A percentile compares a stretch with the other conserved stretches of the same genome.
These are phyloP conservation scores for Suhomyces kunorum DNA, from an alignment of 1,139 yeast species.

Conservation along the genomic window DNA sequence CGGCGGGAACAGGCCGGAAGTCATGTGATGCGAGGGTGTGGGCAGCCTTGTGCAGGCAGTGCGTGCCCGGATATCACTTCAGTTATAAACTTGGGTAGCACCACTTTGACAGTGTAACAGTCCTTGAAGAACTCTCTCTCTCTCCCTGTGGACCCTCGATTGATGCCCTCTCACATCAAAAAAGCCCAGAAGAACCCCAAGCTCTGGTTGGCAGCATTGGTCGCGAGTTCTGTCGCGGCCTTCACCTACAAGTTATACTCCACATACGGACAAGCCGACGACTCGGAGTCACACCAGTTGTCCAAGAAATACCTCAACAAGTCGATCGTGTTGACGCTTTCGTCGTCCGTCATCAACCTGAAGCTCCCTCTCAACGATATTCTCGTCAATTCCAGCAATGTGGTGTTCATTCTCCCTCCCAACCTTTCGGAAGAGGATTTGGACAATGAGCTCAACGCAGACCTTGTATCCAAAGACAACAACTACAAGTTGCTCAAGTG, in stretches of 20 bases:
- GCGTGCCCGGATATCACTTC: neutral
- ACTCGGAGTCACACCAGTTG: slow-evolving; percentile 7
- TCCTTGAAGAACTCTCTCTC: neutral
- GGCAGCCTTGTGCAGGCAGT: neutral
- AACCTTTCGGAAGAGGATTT: slow-evolving; percentile 46
- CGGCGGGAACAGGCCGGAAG: neutral
- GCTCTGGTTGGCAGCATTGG: slow-evolving; percentile 38
- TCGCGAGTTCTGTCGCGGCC: slow-evolving; percentile 42
- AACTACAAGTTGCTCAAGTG: slow-evolving; percentile 48
- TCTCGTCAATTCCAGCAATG: slow-evolving; percentile 39
- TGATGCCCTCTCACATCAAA: slow-evolving; percentile 10
- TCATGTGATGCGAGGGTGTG: neutral
- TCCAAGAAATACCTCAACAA: slow-evolving; percentile 33
- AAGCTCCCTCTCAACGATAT: slow-evolving; percentile 44
- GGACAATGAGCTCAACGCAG: slow-evolving; percentile 21
- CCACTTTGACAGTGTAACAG: neutral
- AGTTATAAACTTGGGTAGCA: neutral
- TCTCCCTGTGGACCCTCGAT: neutral
- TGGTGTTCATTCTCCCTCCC: slow-evolving; percentile 51
- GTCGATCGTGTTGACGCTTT: slow-evolving; percentile 46
- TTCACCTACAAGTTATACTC: slow-evolving; percentile 37
- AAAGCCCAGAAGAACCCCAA: slow-evolving; percentile 26
- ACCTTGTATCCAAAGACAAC: slow-evolving; percentile 15
- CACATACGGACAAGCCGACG: slow-evolving; percentile 17
- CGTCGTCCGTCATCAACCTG: slow-evolving; percentile 43